Conservation (phyloP, 208 protist genomes). For the Trypanosoma conorhini region DNA sequence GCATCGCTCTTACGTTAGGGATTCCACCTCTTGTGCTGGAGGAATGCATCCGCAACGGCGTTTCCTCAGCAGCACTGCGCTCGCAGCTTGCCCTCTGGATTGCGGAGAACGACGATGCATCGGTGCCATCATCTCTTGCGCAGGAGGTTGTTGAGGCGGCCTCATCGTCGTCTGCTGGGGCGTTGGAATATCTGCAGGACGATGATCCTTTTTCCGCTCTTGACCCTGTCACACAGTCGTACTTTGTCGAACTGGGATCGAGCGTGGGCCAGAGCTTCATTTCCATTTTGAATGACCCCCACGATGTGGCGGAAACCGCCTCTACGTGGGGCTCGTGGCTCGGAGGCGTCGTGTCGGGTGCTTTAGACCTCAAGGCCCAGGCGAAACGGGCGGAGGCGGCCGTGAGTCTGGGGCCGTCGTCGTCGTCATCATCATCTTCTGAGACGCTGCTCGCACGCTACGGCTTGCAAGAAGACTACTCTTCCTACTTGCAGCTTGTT, state of each 20-base stretch:
- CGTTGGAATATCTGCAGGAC: constrained; percentile 17
- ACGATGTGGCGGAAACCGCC: constrained; percentile 3
- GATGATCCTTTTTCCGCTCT: constrained; percentile 49
- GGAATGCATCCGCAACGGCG: constrained; percentile 71
- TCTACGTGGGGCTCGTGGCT: constrained; percentile 70
- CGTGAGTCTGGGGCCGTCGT: constrained; percentile 15
- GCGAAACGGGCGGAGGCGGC: constrained; percentile 3
- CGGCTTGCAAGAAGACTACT: constrained; percentile 48
- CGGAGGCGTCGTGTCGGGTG: constrained; percentile 60
- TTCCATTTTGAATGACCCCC: constrained; percentile 89
- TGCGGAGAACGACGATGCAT: constrained; percentile 32
- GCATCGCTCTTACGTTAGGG: constrained; percentile 51
- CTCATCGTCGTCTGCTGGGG: background rate
- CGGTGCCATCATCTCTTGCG: constrained; percentile 40
- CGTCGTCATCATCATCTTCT: constrained; percentile 22
- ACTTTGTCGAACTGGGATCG: constrained; percentile 68
- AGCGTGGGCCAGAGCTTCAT: constrained; percentile 90
- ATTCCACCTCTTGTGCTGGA: constrained; percentile 73
- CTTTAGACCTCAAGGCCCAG: constrained; percentile 56
- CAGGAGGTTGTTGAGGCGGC: constrained; percentile 45
- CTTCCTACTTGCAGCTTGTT: constrained; percentile 66
- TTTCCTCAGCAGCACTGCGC: constrained; percentile 60
- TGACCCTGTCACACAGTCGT: constrained; percentile 60
- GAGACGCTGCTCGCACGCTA: constrained; percentile 48
- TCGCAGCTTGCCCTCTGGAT: constrained; percentile 68